These are phyloP conservation scores for Diaporthe ilicicola DNA, from an alignment of 2,329 filamentous ascomycete species.

Conservation along the genomic window DNA sequence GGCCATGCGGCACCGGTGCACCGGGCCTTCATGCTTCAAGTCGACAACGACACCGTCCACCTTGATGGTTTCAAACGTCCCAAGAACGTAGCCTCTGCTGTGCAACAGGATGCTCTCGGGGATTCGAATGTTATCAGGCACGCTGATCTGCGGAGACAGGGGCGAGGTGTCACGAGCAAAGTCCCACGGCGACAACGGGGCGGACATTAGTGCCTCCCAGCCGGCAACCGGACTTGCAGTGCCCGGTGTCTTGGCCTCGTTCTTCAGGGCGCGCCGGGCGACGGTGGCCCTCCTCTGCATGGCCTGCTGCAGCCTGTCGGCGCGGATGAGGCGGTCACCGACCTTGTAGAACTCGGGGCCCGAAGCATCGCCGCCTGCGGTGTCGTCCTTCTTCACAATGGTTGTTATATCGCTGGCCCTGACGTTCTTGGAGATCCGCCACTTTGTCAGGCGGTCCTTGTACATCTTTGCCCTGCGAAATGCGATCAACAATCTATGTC, in stretches of 20 bases:
- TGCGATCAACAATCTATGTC: background rate
- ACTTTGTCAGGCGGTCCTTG: constrained; percentile 25
- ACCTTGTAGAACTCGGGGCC: constrained; percentile 22
- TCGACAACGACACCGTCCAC: background rate
- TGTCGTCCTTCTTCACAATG: constrained; percentile 1
- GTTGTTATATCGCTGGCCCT: constrained; percentile 25
- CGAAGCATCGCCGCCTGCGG: background rate
- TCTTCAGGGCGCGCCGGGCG: constrained; percentile 17
- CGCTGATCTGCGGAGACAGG: constrained; percentile 1
- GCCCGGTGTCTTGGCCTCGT: background rate
- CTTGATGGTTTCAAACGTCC: constrained; percentile 4
- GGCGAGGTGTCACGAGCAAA: background rate
- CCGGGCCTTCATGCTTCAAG: constrained; percentile 23
- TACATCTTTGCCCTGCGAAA: constrained; percentile 21
- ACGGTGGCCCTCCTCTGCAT: constrained; percentile 24
- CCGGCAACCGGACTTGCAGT: background rate
- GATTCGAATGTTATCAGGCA: constrained; percentile 11
- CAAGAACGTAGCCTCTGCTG: constrained; percentile 16
- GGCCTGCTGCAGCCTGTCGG: constrained; percentile 27
- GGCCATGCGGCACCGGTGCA: constrained; percentile 20
- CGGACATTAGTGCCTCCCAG: background rate
- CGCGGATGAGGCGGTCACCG: constrained; percentile 25
- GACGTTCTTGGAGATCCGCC: constrained; percentile 27
- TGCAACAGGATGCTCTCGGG: constrained; percentile 25
- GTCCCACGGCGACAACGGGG: background rate